A percentile compares a stretch with the other conserved stretches of the same genome.
Conservation (phyloP, 2,329 filamentous ascomycete genomes). For the Talaromyces amestolkiae region DNA sequence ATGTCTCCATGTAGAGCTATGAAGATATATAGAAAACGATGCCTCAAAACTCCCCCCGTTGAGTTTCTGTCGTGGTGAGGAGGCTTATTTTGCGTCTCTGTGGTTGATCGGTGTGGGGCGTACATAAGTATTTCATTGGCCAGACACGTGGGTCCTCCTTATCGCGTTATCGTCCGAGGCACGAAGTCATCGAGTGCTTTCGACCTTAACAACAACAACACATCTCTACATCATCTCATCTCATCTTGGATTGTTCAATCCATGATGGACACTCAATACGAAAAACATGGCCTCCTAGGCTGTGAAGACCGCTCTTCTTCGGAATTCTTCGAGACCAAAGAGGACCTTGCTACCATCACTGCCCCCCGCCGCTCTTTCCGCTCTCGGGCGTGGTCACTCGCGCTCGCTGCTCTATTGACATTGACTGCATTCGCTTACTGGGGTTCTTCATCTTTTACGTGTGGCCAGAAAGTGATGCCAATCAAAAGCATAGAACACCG, state of each 20-base stretch:
- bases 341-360: neutral
- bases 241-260: neutral
- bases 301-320: neutral
- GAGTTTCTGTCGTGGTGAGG: neutral
- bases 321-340: neutral
- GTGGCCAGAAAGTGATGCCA: constrained; percentile 2
- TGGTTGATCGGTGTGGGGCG: neutral
- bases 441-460: constrained; percentile 3
- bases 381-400: constrained; percentile 7
- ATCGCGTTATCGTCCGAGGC: constrained; percentile 2
- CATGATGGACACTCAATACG: constrained; percentile 5
- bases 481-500: constrained; percentile 35
- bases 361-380: constrained; percentile 1
- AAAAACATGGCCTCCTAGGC: constrained; percentile 17
- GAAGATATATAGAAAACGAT: neutral
- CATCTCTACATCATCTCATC: neutral
- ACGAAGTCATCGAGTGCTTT: neutral
- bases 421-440: constrained; percentile 8
- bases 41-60: too few relatives aligned
- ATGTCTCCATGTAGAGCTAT: neutral
- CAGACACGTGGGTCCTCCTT: neutral
- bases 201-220: neutral
- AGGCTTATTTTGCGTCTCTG: neutral
- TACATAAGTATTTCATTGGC: neutral
- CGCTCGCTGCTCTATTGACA: constrained; percentile 11